These are phyloP conservation scores for Candida maesae DNA, from an alignment of 805 yeast genomes.

Conservation along the genomic window DNA sequence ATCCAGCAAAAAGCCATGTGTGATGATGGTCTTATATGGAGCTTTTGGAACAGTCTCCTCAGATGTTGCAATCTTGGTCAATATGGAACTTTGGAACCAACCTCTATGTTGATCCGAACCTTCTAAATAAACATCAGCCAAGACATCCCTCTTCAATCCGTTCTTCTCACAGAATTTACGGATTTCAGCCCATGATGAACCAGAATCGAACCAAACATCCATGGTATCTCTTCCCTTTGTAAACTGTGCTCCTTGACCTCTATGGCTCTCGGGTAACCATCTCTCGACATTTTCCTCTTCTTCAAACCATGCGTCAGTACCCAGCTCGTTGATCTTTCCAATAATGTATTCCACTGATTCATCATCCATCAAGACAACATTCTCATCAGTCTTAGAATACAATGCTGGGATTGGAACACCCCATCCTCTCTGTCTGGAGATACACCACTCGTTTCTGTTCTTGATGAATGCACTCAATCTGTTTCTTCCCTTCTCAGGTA, in stretches of 20 bases:
- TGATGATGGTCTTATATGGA: constrained; percentile 74
- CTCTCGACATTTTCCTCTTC: constrained; percentile 45
- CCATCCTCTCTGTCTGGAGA: constrained; percentile 94
- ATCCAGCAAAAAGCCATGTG: constrained; percentile 93
- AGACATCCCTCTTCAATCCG: constrained; percentile 35
- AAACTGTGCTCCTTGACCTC: constrained; percentile 40
- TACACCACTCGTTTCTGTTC: constrained; percentile 93
- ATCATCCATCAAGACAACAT: constrained; percentile 58
- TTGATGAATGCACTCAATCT: constrained; percentile 69
- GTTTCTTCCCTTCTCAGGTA: constrained; percentile 68
- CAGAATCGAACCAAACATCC: constrained; percentile 99
- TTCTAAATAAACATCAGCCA: constrained; percentile 85
- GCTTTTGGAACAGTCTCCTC: constrained; percentile 31
- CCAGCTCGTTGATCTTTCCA: constrained; percentile 47
- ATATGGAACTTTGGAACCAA: constrained; percentile 94
- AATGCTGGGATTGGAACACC: constrained; percentile 96
- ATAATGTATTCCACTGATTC: constrained; percentile 58
- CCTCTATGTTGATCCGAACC: constrained; percentile 99
- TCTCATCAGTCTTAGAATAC: constrained; percentile 50
- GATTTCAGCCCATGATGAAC: constrained; percentile 81
- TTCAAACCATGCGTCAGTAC: constrained; percentile 81
- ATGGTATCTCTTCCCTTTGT: constrained; percentile 81
- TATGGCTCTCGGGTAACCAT: constrained; percentile 68
- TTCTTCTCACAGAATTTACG: constrained; percentile 35
- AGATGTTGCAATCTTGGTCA: constrained; percentile 63